phyloP scores from a whole-genome alignment of 805 yeast genomes.

The Cyberlindnera petersonii region DNA sequence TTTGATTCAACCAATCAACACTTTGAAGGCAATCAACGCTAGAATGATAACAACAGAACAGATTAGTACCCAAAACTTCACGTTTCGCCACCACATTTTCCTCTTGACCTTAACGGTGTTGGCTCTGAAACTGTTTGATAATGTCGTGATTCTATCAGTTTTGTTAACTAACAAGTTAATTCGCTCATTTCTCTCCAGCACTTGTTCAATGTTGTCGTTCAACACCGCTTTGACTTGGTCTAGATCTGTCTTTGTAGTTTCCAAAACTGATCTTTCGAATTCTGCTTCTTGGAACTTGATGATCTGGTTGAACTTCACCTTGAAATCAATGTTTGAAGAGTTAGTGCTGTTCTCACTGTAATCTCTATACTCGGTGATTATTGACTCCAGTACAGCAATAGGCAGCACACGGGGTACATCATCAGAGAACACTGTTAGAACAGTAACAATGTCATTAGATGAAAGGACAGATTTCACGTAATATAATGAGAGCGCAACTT shows the following conservation, averaged over 20 bases:
- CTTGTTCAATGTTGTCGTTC: slow-evolving; percentile 58
- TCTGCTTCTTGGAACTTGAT: slow-evolving; percentile 51
- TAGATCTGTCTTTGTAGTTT: slow-evolving; percentile 46
- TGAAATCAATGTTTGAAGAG: slow-evolving; percentile 42
- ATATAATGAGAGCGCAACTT: slow-evolving; percentile 15
- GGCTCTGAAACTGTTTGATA: slow-evolving; percentile 52
- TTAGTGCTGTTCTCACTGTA: neutral
- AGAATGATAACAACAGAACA: slow-evolving; percentile 56
- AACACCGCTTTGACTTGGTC: slow-evolving; percentile 52
- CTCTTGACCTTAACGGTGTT: slow-evolving; percentile 48
- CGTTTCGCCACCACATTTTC: slow-evolving; percentile 53
- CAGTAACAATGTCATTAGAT: slow-evolving; percentile 24
- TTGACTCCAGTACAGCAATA: slow-evolving; percentile 17
- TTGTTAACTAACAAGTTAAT: slow-evolving; percentile 54
- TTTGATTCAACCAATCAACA: slow-evolving; percentile 55
- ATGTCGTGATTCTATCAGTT: slow-evolving; percentile 51
- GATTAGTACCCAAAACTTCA: slow-evolving; percentile 55
- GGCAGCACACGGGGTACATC: slow-evolving; percentile 22
- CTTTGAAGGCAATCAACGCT: slow-evolving; percentile 65
- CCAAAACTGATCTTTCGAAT: slow-evolving; percentile 27
- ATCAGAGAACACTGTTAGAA: slow-evolving; percentile 19
- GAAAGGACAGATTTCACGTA: slow-evolving; percentile 22
- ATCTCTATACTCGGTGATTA: slow-evolving; percentile 42
- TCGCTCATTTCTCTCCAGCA: slow-evolving; percentile 57
- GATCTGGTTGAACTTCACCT: slow-evolving; percentile 51